A percentile compares a stretch with the other conserved stretches of the same genome.
Evolutionary conservation across 2,329 filamentous ascomycete species (phyloP).

Genomic region (Bisporella sp.): DNA sequence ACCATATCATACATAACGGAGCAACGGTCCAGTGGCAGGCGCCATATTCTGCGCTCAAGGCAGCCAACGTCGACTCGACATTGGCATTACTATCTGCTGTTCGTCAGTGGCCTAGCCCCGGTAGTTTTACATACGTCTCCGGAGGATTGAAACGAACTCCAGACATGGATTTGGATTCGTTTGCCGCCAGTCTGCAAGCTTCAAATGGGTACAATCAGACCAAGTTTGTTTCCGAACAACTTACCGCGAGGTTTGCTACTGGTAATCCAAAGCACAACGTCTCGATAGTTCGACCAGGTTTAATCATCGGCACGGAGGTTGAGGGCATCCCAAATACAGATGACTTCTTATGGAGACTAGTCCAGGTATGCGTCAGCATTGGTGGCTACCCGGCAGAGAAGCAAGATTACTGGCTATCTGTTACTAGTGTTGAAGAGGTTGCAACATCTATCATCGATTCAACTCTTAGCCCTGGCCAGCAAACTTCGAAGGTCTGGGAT

Average conservation of each 20-base stretch:
- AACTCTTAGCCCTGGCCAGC: not conserved
- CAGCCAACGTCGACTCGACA: slow-evolving; percentile 63
- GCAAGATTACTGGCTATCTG: slow-evolving; percentile 10
- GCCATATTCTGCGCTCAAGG: slow-evolving; percentile 61
- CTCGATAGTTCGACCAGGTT: slow-evolving; percentile 17
- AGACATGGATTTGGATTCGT: not conserved
- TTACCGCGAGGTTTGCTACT: slow-evolving; percentile 38
- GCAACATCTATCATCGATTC: not conserved
- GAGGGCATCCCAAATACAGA: slow-evolving; percentile 20
- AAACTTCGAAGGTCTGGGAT: too few species aligned
- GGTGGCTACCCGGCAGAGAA: slow-evolving; percentile 9
- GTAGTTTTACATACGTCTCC: slow-evolving; percentile 23
- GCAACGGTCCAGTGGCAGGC: slow-evolving; percentile 73
- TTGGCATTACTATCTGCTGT: slow-evolving; percentile 15
- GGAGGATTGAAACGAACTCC: slow-evolving; percentile 14
- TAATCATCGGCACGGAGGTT: slow-evolving; percentile 16
- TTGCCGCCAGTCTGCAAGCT: slow-evolving; percentile 52
- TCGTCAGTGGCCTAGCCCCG: not conserved
- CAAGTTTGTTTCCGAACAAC: slow-evolving; percentile 65
- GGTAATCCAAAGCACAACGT: not conserved
- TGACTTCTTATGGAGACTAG: slow-evolving; percentile 23
- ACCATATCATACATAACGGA: slow-evolving; percentile 74
- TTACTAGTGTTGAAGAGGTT: slow-evolving; percentile 12
- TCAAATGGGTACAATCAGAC: slow-evolving; percentile 79
- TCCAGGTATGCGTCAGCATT: slow-evolving; percentile 10